Evolutionary conservation across 2,329 filamentous ascomycete genomes (phyloP).

Genomic region (Alternaria arborescens): DNA sequence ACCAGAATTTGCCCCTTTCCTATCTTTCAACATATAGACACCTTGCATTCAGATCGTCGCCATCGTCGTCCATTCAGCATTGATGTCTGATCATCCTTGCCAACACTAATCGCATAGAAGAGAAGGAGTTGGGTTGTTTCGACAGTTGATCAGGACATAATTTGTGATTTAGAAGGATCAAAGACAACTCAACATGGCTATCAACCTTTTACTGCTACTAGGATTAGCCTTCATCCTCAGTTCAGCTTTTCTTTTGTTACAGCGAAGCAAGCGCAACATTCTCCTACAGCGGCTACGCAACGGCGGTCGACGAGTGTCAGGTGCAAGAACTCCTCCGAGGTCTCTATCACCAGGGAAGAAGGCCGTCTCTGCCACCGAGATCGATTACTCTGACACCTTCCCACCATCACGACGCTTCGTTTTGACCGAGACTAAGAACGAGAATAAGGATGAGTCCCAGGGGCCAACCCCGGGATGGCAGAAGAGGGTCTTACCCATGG

Average conservation of each 20-base stretch:
- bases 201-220: conserved; percentile 35
- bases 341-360: conserved; percentile 62
- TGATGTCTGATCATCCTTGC: neutral
- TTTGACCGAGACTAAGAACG: conserved; percentile 47
- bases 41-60: neutral
- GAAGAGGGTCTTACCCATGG: conserved; percentile 37
- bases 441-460: conserved; percentile 25
- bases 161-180: neutral
- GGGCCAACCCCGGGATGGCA: conserved; percentile 32
- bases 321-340: conserved; percentile 61
- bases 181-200: conserved; percentile 24
- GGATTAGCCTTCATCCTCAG: conserved; percentile 43
- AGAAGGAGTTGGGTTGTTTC: neutral
- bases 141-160: neutral
- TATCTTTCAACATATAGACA: neutral
- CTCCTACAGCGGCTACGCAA: conserved; percentile 53
- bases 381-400: conserved; percentile 56
- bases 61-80: neutral
- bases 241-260: conserved; percentile 39
- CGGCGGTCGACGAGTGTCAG: conserved; percentile 55
- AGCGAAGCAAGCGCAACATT: conserved; percentile 51
- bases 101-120: neutral
- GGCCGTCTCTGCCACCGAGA: conserved; percentile 41
- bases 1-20: neutral
- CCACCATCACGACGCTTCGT: conserved; percentile 63